Base-by-base conservation (phyloP, 345 rosid species). In the Eucalyptus melliodora region DNA sequence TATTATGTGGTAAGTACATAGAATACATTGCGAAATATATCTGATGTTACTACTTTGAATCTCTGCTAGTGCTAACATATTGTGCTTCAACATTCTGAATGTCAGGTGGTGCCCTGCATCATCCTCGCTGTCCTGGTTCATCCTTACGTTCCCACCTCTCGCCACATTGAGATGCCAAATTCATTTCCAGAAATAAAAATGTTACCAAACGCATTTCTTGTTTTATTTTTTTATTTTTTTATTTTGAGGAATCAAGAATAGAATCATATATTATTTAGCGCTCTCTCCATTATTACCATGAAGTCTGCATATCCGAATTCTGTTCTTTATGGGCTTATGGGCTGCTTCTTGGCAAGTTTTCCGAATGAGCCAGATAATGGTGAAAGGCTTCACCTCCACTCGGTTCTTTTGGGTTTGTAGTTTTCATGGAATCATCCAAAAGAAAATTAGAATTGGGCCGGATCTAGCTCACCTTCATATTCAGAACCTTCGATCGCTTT, bases 31-130 rank as follows among this genome's bases (percentile, higher is more conserved):
- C 34, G 1, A 12, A n/a, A 30, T n/a, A 34, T 16, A 12, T 69
- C 11, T 15, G 83, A 53, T 69, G 4, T 4, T 50, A 17, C 60
- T 27, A 42, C 56, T 31, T 53, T 14, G 65, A 16, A 21, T 30
- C 9, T 7, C 40, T 15, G 62, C 62, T 31, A 15, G 37, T 59
- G 87, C 42, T 50, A 31, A 86, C 44, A 86, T 34, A 53, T 10
- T 16, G 62, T 53, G 88, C 30, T 86, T 86, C 55, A 0, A 59
- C 56, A n/a, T 34, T 69, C 12, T 40, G 65, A 12, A n/a, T 21
- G 27, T 34, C 86, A 97, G 98, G 92, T 95, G 87, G 94, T 95
- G 86, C 97, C 99, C 85, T 94, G 91, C 53, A 91, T 91, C 34
- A 51, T 95, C 88, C 94, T 96, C 13, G 94, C 99, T 3, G 6